These are phyloP conservation scores for Psophocarpus tetragonolobus DNA, from an alignment of 306 rosid genomes.

Conservation along the genomic window DNA sequence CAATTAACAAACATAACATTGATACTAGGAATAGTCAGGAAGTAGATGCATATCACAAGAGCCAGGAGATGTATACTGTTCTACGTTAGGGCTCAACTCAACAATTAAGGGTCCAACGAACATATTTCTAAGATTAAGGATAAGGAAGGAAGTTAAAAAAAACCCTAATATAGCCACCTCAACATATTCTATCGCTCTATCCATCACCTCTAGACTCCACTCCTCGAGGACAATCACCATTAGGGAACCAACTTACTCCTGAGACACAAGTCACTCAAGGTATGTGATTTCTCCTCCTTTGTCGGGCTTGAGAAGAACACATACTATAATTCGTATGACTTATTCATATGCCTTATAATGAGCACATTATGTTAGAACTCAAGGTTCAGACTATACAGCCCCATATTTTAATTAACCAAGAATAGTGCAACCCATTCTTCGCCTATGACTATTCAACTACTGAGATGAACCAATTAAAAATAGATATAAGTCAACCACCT, in stretches of 20 bases:
- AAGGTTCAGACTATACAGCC: background rate
- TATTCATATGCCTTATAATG: too few relatives aligned
- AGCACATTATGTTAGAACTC: background rate
- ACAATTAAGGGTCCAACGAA: background rate
- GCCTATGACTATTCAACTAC: conserved; percentile 1
- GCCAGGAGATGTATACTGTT: background rate
- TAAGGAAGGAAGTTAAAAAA: background rate
- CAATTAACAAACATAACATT: background rate
- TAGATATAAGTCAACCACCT: conserved; percentile 1
- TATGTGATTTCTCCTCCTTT: background rate
- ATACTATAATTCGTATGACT: background rate
- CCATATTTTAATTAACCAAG: background rate
- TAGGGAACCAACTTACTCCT: background rate
- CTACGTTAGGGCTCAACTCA: background rate
- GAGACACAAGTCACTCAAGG: background rate
- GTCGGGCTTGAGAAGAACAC: background rate
- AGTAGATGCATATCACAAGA: background rate
- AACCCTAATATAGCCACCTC: background rate
- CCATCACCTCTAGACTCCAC: background rate
- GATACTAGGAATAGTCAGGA: background rate
- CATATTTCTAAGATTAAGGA: background rate
- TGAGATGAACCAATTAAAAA: background rate
- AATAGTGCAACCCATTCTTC: background rate
- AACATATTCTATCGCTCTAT: background rate
- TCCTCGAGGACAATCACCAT: background rate